These are phyloP conservation scores for Candida nanaspora DNA, from an alignment of 805 yeast species.

Conservation along the genomic window DNA sequence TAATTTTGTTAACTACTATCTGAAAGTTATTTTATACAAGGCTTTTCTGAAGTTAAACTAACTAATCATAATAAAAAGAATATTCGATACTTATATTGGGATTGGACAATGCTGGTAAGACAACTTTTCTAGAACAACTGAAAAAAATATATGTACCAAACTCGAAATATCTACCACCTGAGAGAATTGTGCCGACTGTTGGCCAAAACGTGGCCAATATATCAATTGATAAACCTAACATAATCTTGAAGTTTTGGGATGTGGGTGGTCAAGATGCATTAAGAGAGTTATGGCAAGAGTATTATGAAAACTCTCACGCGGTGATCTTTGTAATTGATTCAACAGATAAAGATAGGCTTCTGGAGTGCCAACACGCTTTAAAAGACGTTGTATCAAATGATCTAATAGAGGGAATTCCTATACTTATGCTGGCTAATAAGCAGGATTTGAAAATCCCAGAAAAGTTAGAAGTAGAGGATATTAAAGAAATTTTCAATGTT, in stretches of 20 bases:
- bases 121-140: conserved; percentile 65
- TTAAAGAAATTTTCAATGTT: conserved; percentile 77
- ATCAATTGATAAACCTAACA: conserved; percentile 25
- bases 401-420: conserved; percentile 70
- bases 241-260: conserved; percentile 83
- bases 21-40: neutral
- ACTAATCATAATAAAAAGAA: conserved; percentile 26
- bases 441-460: conserved; percentile 61
- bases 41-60: neutral
- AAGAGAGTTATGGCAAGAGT: conserved; percentile 80
- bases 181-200: conserved; percentile 81
- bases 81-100: conserved; percentile 80
- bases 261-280: conserved; percentile 91
- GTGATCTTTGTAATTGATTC: conserved; percentile 90
- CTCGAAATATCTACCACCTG: conserved; percentile 40
- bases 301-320: conserved; percentile 82
- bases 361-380: conserved; percentile 71
- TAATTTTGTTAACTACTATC: neutral
- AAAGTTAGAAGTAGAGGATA: conserved; percentile 65
- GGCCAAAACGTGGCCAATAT: conserved; percentile 76
- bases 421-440: conserved; percentile 91
- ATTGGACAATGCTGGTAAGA: conserved; percentile 93
- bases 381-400: conserved; percentile 52
- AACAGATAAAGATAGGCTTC: conserved; percentile 72
- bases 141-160: conserved; percentile 45